phyloP scores from a whole-genome alignment of 805 yeast genomes.

The Candida sithepensis region DNA sequence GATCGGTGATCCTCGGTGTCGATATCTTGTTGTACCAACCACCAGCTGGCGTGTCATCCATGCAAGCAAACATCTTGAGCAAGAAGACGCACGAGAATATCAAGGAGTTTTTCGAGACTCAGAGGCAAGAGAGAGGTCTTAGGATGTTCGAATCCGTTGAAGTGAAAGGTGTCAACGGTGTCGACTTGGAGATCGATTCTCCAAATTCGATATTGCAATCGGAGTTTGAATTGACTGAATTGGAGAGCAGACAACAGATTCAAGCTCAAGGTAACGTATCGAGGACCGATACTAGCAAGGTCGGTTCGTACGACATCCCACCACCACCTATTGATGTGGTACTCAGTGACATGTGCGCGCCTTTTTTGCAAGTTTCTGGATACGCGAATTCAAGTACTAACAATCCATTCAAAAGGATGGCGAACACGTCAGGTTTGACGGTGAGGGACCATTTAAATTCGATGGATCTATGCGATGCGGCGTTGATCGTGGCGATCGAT shows the following conservation, averaged over 20 bases:
- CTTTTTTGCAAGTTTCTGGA: slow-evolving; percentile 47
- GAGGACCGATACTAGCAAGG: slow-evolving; percentile 9
- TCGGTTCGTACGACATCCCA: no score
- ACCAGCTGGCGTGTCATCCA: slow-evolving; percentile 71
- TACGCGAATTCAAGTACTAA: slow-evolving; percentile 66
- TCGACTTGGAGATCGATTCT: slow-evolving; percentile 9
- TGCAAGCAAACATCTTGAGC: slow-evolving; percentile 86
- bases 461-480: slow-evolving; percentile 92
- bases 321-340: slow-evolving; percentile 65
- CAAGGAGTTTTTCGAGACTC: slow-evolving; percentile 41
- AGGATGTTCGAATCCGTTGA: slow-evolving; percentile 12
- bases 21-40: slow-evolving; percentile 79
- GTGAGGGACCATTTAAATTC: slow-evolving; percentile 80
- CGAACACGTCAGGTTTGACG: slow-evolving; percentile 81
- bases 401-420: slow-evolving; percentile 85
- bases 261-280: slow-evolving; percentile 1
- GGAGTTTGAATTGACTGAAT: slow-evolving; percentile 9
- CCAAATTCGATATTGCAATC: slow-evolving; percentile 17
- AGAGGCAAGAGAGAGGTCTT: slow-evolving; percentile 24
- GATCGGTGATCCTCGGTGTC: slow-evolving; percentile 69
- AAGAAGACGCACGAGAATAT: slow-evolving; percentile 57
- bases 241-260: slow-evolving; percentile 7
- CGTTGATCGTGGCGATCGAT: slow-evolving; percentile 69
- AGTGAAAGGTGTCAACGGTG: slow-evolving; percentile 8
- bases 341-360: slow-evolving; percentile 81